These are phyloP conservation scores for Tetrahymena malaccensis DNA, from an alignment of 73 alveolate species.

Conservation along the genomic window DNA sequence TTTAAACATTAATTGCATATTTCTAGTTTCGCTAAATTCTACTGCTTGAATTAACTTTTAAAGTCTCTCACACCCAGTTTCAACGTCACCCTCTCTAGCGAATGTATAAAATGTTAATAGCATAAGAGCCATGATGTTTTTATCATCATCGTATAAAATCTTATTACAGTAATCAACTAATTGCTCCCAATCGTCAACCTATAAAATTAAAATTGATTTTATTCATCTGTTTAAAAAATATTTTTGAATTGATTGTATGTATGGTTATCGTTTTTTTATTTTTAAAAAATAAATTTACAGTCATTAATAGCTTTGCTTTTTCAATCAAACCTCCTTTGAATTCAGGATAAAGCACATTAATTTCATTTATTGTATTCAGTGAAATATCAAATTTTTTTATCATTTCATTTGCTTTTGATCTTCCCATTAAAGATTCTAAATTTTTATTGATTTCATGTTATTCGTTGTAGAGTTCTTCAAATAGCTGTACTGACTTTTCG, in stretches of 20 bases:
- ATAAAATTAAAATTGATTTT: not conserved
- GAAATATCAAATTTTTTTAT: conserved; percentile 62
- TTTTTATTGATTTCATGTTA: conserved; percentile 46
- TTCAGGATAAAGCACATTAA: conserved; percentile 53
- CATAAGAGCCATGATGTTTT: conserved; percentile 70
- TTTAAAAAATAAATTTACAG: not conserved
- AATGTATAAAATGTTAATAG: conserved; percentile 66
- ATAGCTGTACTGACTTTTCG: conserved; percentile 23
- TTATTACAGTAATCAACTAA: conserved; percentile 63
- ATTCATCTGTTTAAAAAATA: too few species aligned
- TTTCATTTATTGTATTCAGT: conserved; percentile 68
- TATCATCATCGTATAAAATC: conserved; percentile 56
- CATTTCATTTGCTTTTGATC: conserved; percentile 63
- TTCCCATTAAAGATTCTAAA: conserved; percentile 68
- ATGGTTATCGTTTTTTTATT: not conserved
- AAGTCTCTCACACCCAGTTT: conserved; percentile 79
- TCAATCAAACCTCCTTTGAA: conserved; percentile 70
- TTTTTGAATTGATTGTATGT: too few species aligned
- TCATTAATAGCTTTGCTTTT: conserved; percentile 67
- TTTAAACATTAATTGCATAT: conserved; percentile 72
- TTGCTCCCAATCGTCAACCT: conserved; percentile 85
- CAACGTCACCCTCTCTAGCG: conserved; percentile 90
- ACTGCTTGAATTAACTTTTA: conserved; percentile 76
- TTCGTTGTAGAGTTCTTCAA: conserved; percentile 39
- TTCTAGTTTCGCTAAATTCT: conserved; percentile 75